Evolutionary conservation across 768 basidiomycete species (phyloP), one percentile per base, ranked within the genome.

Genomic region (Trametes coccinea): DNA sequence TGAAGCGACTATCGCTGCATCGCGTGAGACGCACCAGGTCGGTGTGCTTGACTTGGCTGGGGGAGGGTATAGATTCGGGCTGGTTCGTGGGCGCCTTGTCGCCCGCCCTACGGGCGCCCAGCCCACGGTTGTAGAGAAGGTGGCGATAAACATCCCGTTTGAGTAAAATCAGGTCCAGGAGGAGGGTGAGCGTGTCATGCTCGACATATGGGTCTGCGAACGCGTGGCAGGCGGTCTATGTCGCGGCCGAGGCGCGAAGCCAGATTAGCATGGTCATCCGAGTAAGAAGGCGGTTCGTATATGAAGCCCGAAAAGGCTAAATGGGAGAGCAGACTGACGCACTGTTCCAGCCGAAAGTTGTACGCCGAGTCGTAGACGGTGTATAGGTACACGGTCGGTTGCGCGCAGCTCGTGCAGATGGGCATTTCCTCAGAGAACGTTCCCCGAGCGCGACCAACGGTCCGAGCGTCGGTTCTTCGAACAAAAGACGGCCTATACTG

Each of bases 121-220:
- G 76, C 4, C 88, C 90, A 49, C 90, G 79, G 69, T 95, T 95
- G 68, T 89, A 94, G 33, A 94, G 74, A 16, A 94, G 73, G 74
- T 94, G 92, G 16, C 88, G 80, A 69, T 89, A 93, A 3, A 93
- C 92, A 11, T 84, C 92, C 40, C 88, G 76, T 72, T 93, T 93
- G 27, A 95, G 79, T 27, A 94, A 79, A 53, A 94, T 88, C 2
- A 95, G 80, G 74, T 95, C 93, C 43, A 94, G 79, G 5, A 90
- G 74, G 17, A 93, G 76, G 1, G 84, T 88, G 61, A 93, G 74
- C 0, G 79, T 76, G 71, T 93, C 91, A 63, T 93, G 88, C 70
- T 95, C 92, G 61, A 93, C 90, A 66, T 93, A 94, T 59, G 90
- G 90, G 73, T 95, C 93, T 0, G 87, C 91, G 68, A 93, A 92